Base-by-base conservation (phyloP, 192 early-diverging fungal species). In the Umbelopsis vinacea region DNA sequence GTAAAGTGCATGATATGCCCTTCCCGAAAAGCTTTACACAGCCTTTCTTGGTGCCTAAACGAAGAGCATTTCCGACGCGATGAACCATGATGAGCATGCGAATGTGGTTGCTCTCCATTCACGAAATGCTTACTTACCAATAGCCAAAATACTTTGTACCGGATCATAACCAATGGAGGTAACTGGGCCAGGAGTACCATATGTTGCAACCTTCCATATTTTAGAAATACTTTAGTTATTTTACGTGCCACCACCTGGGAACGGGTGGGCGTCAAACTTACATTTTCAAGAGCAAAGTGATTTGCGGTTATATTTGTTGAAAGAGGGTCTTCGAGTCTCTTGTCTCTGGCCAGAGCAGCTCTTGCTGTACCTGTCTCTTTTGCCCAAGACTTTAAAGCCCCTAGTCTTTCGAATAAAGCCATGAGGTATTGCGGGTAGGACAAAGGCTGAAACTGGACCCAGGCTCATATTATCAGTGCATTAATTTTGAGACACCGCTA, bases 81-180 rank as follows among this genome's bases (percentile, higher is more conserved):
- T 55, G 21, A 35, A 12, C 40, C 6, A 43, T 43, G 40, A 43
- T 43, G 40, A 43, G 40, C 40, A 11, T 11, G 40, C 11, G 5
- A 4, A 11, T 12, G 11, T 43, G n/a, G 40, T 43, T 12, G 1
- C 40, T 43, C 15, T 7, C 26, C 38, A 33, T 35, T n/a, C 46
- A 22, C 29, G 46, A 1, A 26, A 17, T 43, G 33, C 29, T n/a
- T 29, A 19, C 71, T 80, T 86, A 81, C 88, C 85, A 37, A 80
- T 68, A 7, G 85, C 88, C n/a, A 89, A 76, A 23, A 89, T 57
- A 11, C 82, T 77, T 43, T 86, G 83, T 4, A 83, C 85, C 37
- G 82, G 75, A 52, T 89, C 88, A 47, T 76, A 85, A 22, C 86
- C 88, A 21, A 85, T 68, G 14, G 76, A 55, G 11, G 81, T 74